Conservation (phyloP, 805 yeast species). For the Starmerella geochares region DNA sequence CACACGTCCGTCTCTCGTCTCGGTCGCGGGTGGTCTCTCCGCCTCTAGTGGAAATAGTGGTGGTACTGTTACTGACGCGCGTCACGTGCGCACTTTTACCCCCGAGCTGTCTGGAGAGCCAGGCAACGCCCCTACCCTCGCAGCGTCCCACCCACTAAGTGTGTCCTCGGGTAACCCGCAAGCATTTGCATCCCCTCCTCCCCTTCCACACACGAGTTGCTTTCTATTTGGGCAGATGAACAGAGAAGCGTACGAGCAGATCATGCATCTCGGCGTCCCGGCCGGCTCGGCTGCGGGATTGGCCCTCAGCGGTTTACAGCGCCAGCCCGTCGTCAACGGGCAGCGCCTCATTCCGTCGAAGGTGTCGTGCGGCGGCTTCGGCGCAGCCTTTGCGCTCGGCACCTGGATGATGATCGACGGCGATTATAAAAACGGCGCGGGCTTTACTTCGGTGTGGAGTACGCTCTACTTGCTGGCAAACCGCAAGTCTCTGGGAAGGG, state of each 20-base stretch:
- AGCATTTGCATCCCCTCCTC: too few species aligned
- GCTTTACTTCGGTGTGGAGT: conserved; percentile 27
- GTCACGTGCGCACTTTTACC: not conserved
- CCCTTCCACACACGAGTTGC: not conserved
- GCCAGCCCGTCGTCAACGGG: conserved; percentile 17
- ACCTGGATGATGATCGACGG: conserved; percentile 28
- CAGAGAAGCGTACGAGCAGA: conserved; percentile 9
- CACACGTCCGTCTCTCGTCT: not conserved
- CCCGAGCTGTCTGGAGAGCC: not conserved
- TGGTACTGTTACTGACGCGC: not conserved
- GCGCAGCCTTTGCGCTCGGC: conserved; percentile 26
- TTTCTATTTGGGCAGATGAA: not conserved
- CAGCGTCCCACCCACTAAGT: not conserved
- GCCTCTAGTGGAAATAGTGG: conserved; percentile 1
- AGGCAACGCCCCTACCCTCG: not conserved
- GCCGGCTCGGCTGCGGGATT: conserved; percentile 22
- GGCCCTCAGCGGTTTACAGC: conserved; percentile 20
- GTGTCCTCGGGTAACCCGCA: too few species aligned
- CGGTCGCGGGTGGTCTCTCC: conserved; percentile 4
- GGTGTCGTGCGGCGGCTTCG: conserved; percentile 24
- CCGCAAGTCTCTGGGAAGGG: conserved; percentile 18
- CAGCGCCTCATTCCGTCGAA: conserved; percentile 19
- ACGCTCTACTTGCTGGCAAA: conserved; percentile 25
- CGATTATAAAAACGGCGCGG: conserved; percentile 28
- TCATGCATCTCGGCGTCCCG: conserved; percentile 21